Conservation (phyloP, 2,329 filamentous ascomycete species). For the Xylariaceae sp. region DNA sequence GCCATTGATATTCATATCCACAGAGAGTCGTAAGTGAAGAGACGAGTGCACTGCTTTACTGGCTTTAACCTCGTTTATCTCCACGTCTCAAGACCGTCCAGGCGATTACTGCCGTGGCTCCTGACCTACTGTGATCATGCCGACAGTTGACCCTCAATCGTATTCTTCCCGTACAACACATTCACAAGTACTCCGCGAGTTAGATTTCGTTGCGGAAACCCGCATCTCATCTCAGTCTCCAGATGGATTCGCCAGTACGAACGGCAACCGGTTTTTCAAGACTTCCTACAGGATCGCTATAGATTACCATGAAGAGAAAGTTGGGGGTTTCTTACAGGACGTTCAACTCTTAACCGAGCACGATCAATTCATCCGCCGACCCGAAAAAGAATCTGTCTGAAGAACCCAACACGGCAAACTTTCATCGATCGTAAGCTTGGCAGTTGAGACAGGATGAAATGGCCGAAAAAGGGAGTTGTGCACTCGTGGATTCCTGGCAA, state of each 20-base stretch:
- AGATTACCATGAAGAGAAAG: background rate
- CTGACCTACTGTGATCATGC: background rate
- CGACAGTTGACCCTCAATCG: background rate
- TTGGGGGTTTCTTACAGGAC: background rate
- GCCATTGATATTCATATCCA: background rate
- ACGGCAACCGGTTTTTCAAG: background rate
- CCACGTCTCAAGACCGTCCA: no score
- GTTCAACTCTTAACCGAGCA: background rate
- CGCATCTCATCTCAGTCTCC: background rate
- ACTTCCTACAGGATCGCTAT: background rate
- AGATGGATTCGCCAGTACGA: background rate
- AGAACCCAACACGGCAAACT: background rate
- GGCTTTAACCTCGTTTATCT: no score
- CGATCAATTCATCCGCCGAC: background rate
- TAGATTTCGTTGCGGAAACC: background rate
- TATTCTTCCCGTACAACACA: background rate
- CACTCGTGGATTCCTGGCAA: background rate
- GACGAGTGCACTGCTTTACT: background rate
- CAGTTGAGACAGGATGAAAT: background rate
- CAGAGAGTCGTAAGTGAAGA: background rate
- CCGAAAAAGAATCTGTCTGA: background rate
- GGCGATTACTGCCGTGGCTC: no score
- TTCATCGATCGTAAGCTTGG: background rate
- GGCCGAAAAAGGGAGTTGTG: background rate
- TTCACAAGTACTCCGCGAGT: background rate